Base-by-base conservation (phyloP, 2,329 filamentous ascomycete genomes). In the Fusarium papillatum region DNA sequence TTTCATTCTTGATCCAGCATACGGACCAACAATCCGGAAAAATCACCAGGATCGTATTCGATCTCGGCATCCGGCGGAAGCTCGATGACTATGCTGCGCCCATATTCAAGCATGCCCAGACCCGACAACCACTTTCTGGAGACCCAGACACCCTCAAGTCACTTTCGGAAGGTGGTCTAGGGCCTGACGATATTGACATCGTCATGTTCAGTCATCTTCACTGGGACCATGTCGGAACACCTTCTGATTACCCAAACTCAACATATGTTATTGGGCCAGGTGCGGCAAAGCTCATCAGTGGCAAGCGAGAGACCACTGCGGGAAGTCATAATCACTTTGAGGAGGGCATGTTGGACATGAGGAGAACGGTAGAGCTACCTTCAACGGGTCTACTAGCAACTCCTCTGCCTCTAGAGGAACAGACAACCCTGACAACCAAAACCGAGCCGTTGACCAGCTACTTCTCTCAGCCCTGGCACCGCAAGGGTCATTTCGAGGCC, bases 171-270 rank as follows among this genome's bases (percentile, higher is more conserved):
- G 70, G 70, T 26, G 63, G 67, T 13, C 39, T 72, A 5, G 34
- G 17, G 0, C 70, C 62, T n/a, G 26, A 60, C 13, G 48, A 72
- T 26, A 59, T 72, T 24, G 70, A 72, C 24, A 6, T 66, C 13
- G 62, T 73, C 57, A 60, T 73, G 4, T 68, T 71, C 65, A 71
- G 68, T 19, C 71, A 73, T 55, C 48, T 71, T 13, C 71, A 73
- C 48, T 73, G 71, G 69, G 71, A 73, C 17, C 71, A 73, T 14
- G 43, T 69, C n/a, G 71, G 71, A 17, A 66, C 55, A 2, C 71
- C 71, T 19, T 68, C 65, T 11, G 69, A 73, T 31, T 73, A 50
- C 26, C 55, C 69, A 5, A 26, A 55, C 13, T 65, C 68, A 4
- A 69, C 61, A 11, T 73, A 64, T 36, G 41, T 74, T 1, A 38